Base-by-base conservation (phyloP, 805 yeast genomes). In the Vanderwaltozyma polyspora region DNA sequence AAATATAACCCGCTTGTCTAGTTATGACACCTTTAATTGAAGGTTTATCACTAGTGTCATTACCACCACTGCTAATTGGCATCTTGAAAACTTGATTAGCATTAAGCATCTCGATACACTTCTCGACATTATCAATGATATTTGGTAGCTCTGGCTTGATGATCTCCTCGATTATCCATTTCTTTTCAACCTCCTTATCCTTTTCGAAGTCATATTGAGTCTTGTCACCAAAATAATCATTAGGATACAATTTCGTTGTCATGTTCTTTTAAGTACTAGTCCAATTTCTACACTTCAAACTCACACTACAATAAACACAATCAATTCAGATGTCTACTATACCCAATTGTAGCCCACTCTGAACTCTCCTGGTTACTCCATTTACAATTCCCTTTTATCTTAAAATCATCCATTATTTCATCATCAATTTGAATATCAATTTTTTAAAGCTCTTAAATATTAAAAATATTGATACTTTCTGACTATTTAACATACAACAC, bases 1-100 rank as follows among this genome's bases (percentile, higher is more conserved):
- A 61, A 5, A 79, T 60, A 40, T 67, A 66, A 10, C 68, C 64
- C 6, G 78, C 76, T 34, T 64, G 67, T 33, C 87, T 53, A 0
- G 72, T 69, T 0, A 79, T 51, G 1, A 74, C 63, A 0, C 89
- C 89, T 39, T 76, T 76, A 12, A 78, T 54, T 3, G 49, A 42
- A 4, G 57, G 50, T 2, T 7, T 35, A 14, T 12, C 31, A 15
- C n/a, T 11, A 3, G 3, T 24, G 22, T 29, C 36, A 14, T 34
- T 22, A 8, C 15, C 24, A 15, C 48, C 45, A 36, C 33, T 46
- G 15, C 51, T 51, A 3, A 79, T 55, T 0, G 86, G 81, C 33
- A 79, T 59, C 37, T 70, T 76, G 34, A 74, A 65, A 11, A 67
- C 57, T 9, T 59, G 58, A 9, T 57, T 49, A 29, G 64, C 62